A percentile compares a stretch with the other conserved stretches of the same genome.
Conservation (phyloP, 768 basidiomycete genomes). For the Rubroboletus pulcherrimus region DNA sequence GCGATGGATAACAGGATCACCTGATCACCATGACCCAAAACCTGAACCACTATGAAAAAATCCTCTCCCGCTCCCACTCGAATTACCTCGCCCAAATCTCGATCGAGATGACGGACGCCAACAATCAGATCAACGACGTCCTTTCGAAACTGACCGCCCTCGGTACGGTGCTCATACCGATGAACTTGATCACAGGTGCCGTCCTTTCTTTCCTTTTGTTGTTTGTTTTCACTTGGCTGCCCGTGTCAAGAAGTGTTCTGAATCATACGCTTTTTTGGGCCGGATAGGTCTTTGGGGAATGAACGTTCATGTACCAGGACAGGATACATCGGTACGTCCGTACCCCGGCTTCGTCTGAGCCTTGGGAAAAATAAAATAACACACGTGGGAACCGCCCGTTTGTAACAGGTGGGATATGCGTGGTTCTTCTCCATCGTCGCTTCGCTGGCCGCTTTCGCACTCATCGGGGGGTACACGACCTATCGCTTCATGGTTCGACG, state of each 20-base stretch:
- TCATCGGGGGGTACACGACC: slow-evolving; percentile 75
- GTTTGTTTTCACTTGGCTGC: not conserved
- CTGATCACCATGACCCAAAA: slow-evolving; percentile 99
- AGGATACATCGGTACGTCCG: slow-evolving; percentile 47
- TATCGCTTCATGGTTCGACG: slow-evolving; percentile 69
- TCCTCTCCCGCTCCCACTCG: slow-evolving; percentile 95
- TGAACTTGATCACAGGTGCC: slow-evolving; percentile 91
- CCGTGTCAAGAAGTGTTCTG: not conserved
- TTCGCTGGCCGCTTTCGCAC: slow-evolving; percentile 72
- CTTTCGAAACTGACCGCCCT: slow-evolving; percentile 95
- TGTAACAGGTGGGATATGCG: slow-evolving; percentile 43
- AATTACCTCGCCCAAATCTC: slow-evolving; percentile 99
- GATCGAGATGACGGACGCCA: slow-evolving; percentile 99
- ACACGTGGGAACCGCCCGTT: not conserved
- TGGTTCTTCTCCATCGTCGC: slow-evolving; percentile 91
- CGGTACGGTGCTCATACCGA: slow-evolving; percentile 95
- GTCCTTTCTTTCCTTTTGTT: slow-evolving; percentile 5
- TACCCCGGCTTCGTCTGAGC: too few species aligned
- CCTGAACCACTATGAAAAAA: slow-evolving; percentile 99
- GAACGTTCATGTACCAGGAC: slow-evolving; percentile 96
- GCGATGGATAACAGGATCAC: slow-evolving; percentile 61
- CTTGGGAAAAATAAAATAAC: not conserved
- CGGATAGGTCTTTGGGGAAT: slow-evolving; percentile 86
- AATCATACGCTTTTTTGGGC: not conserved
- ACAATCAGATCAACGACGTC: slow-evolving; percentile 99